These are phyloP conservation scores for Candida michaelii DNA, from an alignment of 805 yeast species.

Conservation along the genomic window DNA sequence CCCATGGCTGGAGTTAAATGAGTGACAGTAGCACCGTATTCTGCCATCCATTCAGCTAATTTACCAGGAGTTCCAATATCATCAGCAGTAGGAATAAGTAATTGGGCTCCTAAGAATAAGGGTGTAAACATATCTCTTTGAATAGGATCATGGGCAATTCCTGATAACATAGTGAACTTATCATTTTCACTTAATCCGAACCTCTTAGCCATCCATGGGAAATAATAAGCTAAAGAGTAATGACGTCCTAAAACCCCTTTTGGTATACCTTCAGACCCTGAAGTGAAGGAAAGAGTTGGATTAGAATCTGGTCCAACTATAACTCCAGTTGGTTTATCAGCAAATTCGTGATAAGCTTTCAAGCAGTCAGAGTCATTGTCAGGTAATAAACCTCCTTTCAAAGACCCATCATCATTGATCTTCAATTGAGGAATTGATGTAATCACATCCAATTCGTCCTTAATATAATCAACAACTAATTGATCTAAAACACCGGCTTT, in stretches of 20 bases:
- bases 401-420: conserved; percentile 70
- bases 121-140: conserved; percentile 99
- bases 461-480: conserved; percentile 75
- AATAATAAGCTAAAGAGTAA: conserved; percentile 92
- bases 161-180: conserved; percentile 94
- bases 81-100: conserved; percentile 91
- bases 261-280: conserved; percentile 98
- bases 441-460: conserved; percentile 67
- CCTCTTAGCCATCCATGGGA: conserved; percentile 96
- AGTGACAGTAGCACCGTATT: conserved; percentile 88
- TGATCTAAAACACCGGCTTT: conserved; percentile 85
- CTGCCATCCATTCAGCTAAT: conserved; percentile 96
- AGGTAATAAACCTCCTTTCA: conserved; percentile 54
- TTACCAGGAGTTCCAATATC: conserved; percentile 99
- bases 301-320: conserved; percentile 96
- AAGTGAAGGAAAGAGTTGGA: conserved; percentile 94
- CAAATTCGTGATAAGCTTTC: conserved; percentile 42
- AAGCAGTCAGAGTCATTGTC: conserved; percentile 48
- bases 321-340: conserved; percentile 73
- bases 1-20: conserved; percentile 99
- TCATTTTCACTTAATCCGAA: conserved; percentile 78
- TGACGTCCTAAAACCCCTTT: conserved; percentile 99
- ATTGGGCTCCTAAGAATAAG: conserved; percentile 88
- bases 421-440: conserved; percentile 77
- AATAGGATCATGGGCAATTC: conserved; percentile 99